Base-by-base conservation (phyloP, 2,329 filamentous ascomycete species). In the Ceratocystis diversiconidia region DNA sequence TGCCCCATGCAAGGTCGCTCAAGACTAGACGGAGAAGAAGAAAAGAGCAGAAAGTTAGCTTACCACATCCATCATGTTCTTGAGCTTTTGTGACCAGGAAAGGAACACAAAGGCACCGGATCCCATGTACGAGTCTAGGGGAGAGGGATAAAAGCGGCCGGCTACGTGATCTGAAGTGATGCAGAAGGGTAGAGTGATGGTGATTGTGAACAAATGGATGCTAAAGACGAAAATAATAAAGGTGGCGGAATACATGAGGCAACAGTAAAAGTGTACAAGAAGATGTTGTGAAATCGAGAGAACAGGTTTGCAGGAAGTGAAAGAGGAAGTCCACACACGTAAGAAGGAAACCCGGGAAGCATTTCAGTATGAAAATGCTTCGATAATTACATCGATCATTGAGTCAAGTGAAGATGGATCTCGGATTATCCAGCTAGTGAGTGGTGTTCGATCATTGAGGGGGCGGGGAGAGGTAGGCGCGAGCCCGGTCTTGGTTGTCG, bases 1-100 rank as follows among this genome's bases (percentile, higher is more conserved):
- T 96, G 91, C 71, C 91, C 85, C 83, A 95, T 95, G 79, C 94
- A 97, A 63, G 92, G 90, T 73, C 87, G 88, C 79, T 96, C 92
- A 75, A 95, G 88, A 73, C 82, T 89, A 87, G 81, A 82, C 71
- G 69, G 75, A 67, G 69, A 69, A 55, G 36, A 41, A 63, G 52
- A 52, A 22, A 65, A 50, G 32, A 50, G 41, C 36, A 32, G 28
- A 64, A 57, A 41, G 63, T 64, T 64, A 64, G 63, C 63, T 57
- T 64, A 59, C 32, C 12, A 59, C 52, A 25, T 64, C 63, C 63
- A 57, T 64, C 48, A 15, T 22, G 8, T 57, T 48, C 15, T 57
- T 57, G 62, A 55, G n/a, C 48, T 22, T 55, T 64, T 19, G 28
- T 64, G 32, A 57, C 30, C 32, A 52, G 28, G 36, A 22, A 55